Evolutionary conservation across 257 asterid species (phyloP), one percentile per base, ranked within the genome.

Genomic region (Dorcoceras hygrometricum): DNA sequence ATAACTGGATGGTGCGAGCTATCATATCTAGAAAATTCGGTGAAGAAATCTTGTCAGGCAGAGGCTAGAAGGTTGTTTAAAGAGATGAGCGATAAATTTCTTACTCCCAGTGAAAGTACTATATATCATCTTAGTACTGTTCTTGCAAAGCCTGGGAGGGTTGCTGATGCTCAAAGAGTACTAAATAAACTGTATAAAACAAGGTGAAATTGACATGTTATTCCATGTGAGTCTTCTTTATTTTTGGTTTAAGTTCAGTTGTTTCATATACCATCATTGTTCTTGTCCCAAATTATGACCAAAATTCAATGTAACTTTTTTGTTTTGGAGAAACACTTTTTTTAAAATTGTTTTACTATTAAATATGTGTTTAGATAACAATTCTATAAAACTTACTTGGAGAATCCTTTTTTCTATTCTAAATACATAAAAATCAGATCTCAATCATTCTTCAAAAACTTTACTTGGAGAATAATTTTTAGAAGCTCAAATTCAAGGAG

Each of bases 1-100:
- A 72, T 93, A 72, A 62, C 78, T 69, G 97, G 96, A 48, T 93
- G 98, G 96, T 92, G 93, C 74, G 57, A 83, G 69, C 74, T 86
- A 55, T 81, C 95, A 24, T 77, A 57, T 62, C 82, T 69, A 62
- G 91, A 83, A 11, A 86, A 79, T 75, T 70, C 84, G 23, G 65
- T 66, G 73, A 88, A 73, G 79, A 64, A 60, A 46, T 71, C 81
- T 18, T 85, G 77, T 76, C 86, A 74, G 64, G 77, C 83, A 5
- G 95, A 88, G 83, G 95, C 93, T 6, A 77, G 80, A 66, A 83
- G 78, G 78, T 67, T 90, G 75, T 86, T 93, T 67, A 59, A 70
- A 60, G 95, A 83, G 78, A 90, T 93, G 99, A 79, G 86, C 46
- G 95, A 81, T 50, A 87, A 77, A 72, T 76, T 83, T 31, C 82